These are phyloP conservation scores for Curvularia spicifera DNA, from an alignment of 2,329 filamentous ascomycete genomes.

Conservation along the genomic window DNA sequence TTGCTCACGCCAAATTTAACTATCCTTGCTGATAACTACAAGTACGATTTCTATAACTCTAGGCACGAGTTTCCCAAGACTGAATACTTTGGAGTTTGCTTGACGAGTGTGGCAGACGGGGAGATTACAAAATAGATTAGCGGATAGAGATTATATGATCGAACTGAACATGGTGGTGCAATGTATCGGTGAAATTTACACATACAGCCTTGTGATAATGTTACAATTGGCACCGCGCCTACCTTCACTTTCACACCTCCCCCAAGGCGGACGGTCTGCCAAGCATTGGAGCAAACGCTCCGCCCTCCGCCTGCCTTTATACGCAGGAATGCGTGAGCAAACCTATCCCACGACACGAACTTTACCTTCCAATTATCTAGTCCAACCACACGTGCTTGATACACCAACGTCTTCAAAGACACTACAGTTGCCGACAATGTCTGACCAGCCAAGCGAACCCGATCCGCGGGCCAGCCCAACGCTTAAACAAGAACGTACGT, in stretches of 20 bases:
- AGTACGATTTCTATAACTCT: neutral
- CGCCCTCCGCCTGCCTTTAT: conserved; percentile 13
- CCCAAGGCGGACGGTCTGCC: neutral
- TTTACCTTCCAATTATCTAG: neutral
- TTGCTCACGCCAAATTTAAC: neutral
- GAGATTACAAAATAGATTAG: too few species aligned
- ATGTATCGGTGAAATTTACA: too few species aligned
- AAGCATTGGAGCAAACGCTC: conserved; percentile 11
- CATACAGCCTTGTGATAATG: too few species aligned
- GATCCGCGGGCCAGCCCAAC: neutral
- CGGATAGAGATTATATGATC: too few species aligned
- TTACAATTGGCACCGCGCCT: too few species aligned
- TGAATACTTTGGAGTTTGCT: too few species aligned
- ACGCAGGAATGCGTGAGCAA: conserved; percentile 1
- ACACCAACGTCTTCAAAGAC: neutral
- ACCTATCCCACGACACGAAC: neutral
- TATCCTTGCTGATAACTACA: neutral
- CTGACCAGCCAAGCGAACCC: neutral
- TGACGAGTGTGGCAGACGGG: too few species aligned
- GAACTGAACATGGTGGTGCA: too few species aligned
- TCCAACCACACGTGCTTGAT: neutral
- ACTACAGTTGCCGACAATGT: neutral
- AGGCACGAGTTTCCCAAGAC: too few species aligned
- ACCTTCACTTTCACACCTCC: neutral
- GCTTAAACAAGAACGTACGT: conserved; percentile 10